Conservation (phyloP, 768 basidiomycete species). For the Boletus rubroflammeus region DNA sequence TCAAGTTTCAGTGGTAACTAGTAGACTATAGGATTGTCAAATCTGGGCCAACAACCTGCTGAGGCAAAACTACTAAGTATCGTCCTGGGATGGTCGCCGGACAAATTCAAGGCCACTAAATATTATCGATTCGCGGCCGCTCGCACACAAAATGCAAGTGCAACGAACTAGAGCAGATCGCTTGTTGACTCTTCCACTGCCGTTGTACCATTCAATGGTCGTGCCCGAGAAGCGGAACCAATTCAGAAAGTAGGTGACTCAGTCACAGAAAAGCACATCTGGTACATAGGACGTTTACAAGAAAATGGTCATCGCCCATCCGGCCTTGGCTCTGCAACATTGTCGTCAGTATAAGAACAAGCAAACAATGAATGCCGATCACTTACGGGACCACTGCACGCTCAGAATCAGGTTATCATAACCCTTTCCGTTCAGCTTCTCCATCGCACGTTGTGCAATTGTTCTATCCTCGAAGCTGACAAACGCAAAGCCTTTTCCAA, state of each 20-base stretch:
- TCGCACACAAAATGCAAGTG: background rate
- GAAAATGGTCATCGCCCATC: conserved; percentile 32
- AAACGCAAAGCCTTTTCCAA: conserved; percentile 96
- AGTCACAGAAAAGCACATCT: conserved; percentile 1
- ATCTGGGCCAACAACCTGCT: background rate
- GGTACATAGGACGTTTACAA: conserved; percentile 1
- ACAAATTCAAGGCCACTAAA: no score
- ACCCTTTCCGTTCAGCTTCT: conserved; percentile 87
- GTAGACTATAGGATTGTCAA: background rate
- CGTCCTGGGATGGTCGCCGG: no score
- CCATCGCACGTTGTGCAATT: conserved; percentile 82
- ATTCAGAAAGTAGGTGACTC: background rate
- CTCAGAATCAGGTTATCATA: conserved; percentile 88
- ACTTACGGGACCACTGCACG: conserved; percentile 64
- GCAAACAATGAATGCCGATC: background rate
- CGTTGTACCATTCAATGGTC: background rate
- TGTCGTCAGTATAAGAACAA: background rate
- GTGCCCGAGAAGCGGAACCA: background rate
- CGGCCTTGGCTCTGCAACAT: conserved; percentile 40
- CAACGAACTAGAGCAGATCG: background rate
- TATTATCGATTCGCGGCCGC: background rate
- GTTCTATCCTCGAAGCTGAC: conserved; percentile 88
- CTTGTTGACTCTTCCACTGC: background rate
- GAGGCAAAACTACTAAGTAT: no score
- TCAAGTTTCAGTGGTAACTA: background rate